Conservation (phyloP, 192 early-diverging fungal species). For the Umbelopsis sp. region DNA sequence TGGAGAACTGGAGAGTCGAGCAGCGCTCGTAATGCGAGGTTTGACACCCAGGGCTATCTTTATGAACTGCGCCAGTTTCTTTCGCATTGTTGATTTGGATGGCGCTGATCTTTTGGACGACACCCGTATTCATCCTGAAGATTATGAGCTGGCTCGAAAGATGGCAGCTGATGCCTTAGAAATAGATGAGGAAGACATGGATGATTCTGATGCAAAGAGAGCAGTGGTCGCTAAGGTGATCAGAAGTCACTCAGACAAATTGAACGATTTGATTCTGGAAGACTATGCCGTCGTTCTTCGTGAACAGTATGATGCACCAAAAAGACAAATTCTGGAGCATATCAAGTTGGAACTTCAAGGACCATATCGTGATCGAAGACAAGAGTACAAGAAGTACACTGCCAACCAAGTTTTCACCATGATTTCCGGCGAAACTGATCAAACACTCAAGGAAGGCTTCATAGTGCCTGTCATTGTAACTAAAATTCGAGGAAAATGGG, state of each 20-base stretch:
- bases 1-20: conserved; percentile 63
- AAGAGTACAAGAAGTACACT: conserved; percentile 57
- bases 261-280: conserved; percentile 86
- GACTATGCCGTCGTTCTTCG: conserved; percentile 90
- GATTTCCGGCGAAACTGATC: conserved; percentile 82
- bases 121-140: conserved; percentile 94
- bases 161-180: conserved; percentile 97
- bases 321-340: conserved; percentile 78
- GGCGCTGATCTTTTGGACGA: conserved; percentile 84
- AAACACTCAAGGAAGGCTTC: conserved; percentile 65
- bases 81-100: conserved; percentile 75
- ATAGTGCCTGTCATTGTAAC: conserved; percentile 72
- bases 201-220: conserved; percentile 68
- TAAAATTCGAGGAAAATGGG: conserved; percentile 73
- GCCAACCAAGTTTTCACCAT: conserved; percentile 73
- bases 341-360: conserved; percentile 89
- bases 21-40: conserved; percentile 67
- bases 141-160: conserved; percentile 94
- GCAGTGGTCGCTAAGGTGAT: conserved; percentile 85
- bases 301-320: conserved; percentile 72
- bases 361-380: conserved; percentile 78
- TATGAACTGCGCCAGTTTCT: conserved; percentile 92
- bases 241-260: conserved; percentile 70
- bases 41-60: conserved; percentile 77
- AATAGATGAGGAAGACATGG: conserved; percentile 76